These are phyloP conservation scores for Aspergillus sp. DNA, from an alignment of 2,329 filamentous ascomycete species.

Conservation along the genomic window DNA sequence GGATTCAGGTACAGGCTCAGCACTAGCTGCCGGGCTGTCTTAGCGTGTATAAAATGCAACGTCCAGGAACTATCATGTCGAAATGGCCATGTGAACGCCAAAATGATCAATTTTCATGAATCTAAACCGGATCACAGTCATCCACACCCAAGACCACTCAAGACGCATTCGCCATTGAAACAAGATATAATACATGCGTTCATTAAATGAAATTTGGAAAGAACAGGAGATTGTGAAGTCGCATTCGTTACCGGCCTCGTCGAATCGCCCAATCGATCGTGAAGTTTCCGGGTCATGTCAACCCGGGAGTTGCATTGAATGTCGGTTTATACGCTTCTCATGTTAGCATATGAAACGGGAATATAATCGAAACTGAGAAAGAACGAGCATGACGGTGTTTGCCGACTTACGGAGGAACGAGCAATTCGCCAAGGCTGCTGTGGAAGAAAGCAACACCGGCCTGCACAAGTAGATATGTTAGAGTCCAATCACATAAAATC, in stretches of 20 bases:
- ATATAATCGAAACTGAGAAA: conserved; percentile 1
- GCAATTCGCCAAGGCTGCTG: conserved; percentile 59
- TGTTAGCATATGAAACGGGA: conserved; percentile 9
- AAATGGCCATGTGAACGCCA: background rate
- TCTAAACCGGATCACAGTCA: background rate
- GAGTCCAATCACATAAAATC: background rate
- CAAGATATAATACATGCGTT: conserved; percentile 20
- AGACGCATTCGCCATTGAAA: conserved; percentile 12
- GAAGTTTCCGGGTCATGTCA: conserved; percentile 4
- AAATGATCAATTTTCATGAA: conserved; percentile 3
- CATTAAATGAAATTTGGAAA: conserved; percentile 9
- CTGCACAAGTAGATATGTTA: conserved; percentile 32
- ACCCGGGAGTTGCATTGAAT: background rate
- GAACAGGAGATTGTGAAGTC: conserved; percentile 1
- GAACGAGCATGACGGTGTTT: conserved; percentile 7
- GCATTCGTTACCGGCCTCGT: conserved; percentile 1
- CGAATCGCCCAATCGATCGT: conserved; percentile 1
- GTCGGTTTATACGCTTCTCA: conserved; percentile 14
- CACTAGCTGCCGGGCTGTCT: too few species aligned
- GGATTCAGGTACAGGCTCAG: too few species aligned
- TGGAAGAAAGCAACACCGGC: conserved; percentile 58
- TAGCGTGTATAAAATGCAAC: background rate
- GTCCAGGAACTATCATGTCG: background rate
- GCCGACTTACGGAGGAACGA: conserved; percentile 51
- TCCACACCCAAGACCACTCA: conserved; percentile 6